A percentile compares a stretch with the other conserved stretches of the same genome.
Conservation (phyloP, 371 early-diverging fungal genomes). For the Dinochytrium kinnereticum region DNA sequence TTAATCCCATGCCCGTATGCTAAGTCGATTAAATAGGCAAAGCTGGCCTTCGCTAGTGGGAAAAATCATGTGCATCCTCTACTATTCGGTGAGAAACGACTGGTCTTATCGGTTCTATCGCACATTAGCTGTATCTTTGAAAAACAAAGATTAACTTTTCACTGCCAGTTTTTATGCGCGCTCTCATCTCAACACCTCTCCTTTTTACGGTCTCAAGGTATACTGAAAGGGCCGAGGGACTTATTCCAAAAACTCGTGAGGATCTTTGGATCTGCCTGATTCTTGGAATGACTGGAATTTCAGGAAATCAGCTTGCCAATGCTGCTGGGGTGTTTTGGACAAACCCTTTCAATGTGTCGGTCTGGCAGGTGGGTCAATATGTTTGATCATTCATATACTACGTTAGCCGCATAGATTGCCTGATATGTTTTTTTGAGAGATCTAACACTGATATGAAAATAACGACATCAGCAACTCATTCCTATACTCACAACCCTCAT, state of each 20-base stretch:
- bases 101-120: background rate
- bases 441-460: no score
- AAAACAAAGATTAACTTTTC: no score
- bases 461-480: slow-evolving; percentile 25
- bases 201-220: slow-evolving; percentile 2
- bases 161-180: slow-evolving; percentile 18
- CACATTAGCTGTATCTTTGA: no score
- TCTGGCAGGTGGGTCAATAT: slow-evolving; percentile 20
- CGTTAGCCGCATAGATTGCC: no score
- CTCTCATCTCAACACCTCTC: slow-evolving; percentile 13
- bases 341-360: slow-evolving; percentile 24
- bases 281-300: slow-evolving; percentile 17
- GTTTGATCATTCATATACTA: no score
- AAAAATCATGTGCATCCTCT: slow-evolving; percentile 10
- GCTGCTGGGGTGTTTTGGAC: slow-evolving; percentile 21
- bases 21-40: slow-evolving; percentile 10
- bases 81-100: background rate
- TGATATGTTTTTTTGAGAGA: no score
- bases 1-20: no score
- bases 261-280: background rate
- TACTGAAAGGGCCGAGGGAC: background rate
- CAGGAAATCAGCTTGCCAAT: slow-evolving; percentile 21
- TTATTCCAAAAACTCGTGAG: slow-evolving; percentile 7
- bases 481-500: slow-evolving; percentile 19
- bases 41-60: slow-evolving; percentile 7